Evolutionary conservation across 1,284 basidiomycete genomes (phyloP).

Genomic region (Boletus sp.): DNA sequence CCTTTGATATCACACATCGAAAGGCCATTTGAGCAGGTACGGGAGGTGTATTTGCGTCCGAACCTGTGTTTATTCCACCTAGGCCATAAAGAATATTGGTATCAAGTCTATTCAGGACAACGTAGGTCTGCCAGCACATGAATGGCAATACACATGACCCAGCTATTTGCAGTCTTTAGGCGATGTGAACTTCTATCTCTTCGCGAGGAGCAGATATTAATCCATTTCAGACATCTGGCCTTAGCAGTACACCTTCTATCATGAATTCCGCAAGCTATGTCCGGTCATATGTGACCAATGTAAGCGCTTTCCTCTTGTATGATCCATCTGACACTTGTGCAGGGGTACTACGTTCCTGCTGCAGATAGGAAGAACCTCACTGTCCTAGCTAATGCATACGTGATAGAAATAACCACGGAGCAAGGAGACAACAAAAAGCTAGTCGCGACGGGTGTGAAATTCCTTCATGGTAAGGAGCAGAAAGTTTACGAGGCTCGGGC

Average conservation of each 20-base stretch:
- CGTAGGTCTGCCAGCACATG: background rate
- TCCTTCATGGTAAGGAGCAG: background rate
- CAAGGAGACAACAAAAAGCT: background rate
- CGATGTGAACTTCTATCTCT: background rate
- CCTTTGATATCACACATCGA: slow-evolving; percentile 4
- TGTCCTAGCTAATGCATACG: slow-evolving; percentile 5
- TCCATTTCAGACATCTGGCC: background rate
- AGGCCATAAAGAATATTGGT: slow-evolving; percentile 9
- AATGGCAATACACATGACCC: background rate
- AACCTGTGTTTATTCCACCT: background rate
- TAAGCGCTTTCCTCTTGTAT: background rate
- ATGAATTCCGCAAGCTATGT: background rate
- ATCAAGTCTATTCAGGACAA: slow-evolving; percentile 2
- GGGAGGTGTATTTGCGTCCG: background rate
- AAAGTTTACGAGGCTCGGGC: background rate
- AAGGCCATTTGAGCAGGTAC: background rate
- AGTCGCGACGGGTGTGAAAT: slow-evolving; percentile 3
- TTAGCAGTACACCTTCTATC: background rate
- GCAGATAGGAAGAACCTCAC: slow-evolving; percentile 6
- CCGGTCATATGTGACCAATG: slow-evolving; percentile 8
- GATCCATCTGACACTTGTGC: background rate
- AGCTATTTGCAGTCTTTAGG: background rate
- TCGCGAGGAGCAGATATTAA: background rate
- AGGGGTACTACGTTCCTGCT: slow-evolving; percentile 2
- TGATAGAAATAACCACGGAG: slow-evolving; percentile 3